Base-by-base conservation (phyloP, 2,329 filamentous ascomycete species). In the Biscogniauxia sp. region DNA sequence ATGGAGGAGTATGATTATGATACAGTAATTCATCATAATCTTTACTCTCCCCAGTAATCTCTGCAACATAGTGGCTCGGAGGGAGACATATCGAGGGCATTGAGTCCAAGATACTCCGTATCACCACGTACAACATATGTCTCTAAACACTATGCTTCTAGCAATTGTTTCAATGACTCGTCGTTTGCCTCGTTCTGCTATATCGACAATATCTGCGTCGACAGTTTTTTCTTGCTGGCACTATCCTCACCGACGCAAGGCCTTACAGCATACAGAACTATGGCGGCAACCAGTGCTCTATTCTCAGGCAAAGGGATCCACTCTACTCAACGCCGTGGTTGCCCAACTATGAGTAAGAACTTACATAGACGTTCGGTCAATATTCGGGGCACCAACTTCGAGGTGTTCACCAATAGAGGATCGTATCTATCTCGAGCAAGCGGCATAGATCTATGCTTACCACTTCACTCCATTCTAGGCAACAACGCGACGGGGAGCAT, bases 1-100 rank as follows among this genome's bases (percentile, higher is more conserved):
- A 76, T 88, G 13, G 88, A 90, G 70, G 85, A 89, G 69, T 84
- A 79, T 60, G 82, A 84, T 63, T 82, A 80, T 58, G 82, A 84
- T 55, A 69, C 74, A 9, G 68, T 77, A 3, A 67, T 80, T 49
- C 78, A 78, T 63, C 74, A 70, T 62, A 60, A 75, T 56, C 72
- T 75, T 53, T 80, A 77, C 62, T 67, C 70, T 51, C 59, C 66
- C 8, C 68, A 68, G 66, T 69, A 66, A 62, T 9, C 57, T 53
- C 17, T 20, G 11, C 3, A 49, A 53, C 37, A 52, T 45, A 49
- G 56, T 26, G 19, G 58, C 11, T 41, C 57, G 62, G 61, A 53
- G 20, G 51, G 63, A 62, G 63, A 65, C 59, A 28, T 41, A 41
- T 20, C 58, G 17, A 45, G 37, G 37, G 37, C 37, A 45, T 45